Base-by-base conservation (phyloP, 345 rosid species). In the Sisymbrium irio region DNA sequence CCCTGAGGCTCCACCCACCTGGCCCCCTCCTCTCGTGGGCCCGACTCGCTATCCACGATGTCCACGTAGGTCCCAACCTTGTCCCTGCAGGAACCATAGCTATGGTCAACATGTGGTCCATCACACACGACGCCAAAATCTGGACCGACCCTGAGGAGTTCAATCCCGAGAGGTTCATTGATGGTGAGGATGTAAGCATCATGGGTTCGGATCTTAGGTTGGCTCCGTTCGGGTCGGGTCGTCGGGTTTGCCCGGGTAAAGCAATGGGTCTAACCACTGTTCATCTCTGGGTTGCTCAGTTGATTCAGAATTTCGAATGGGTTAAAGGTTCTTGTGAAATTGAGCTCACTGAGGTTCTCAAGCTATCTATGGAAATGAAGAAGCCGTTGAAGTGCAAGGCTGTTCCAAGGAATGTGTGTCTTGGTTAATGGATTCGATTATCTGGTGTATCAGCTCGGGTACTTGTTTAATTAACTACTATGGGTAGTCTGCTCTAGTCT, bases 61-160 rank as follows among this genome's bases (percentile, higher is more conserved):
- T 85, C 50, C 83, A 80, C 5, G 59, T 91, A 0, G 91, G 87
- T 25, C 61, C 73, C 3, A 78, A 75, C 39, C 75, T 85, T n/a
- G 59, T 93, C 62, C 97, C 97, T 0, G 91, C 90, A 0, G 94
- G 96, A 59, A 89, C 97, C 20, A 83, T 94, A 0, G 97, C 96
- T 30, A 93, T 91, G 97, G 97, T 93, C 18, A 91, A 86, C 83
- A 93, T 91, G 98, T 93, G 96, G 97, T 79, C 94, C 1, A 93
- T 91, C 15, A 85, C 96, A 6, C 97, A 89, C 18, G 89, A 94
- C 47, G 61, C 67, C 42, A 54, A 59, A 36, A 51, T 85, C 35
- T 91, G 97, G 97, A 7, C 74, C 0, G 77, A 82, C 33, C 83
- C 96, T 2, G 77, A 81, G 14, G 65, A 71, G 37, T 91, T 86